Percentiles rank a stretch among this genome's conserved stretches.
Conservation (phyloP, 345 rosid genomes). For the Hirschfeldia incana region DNA sequence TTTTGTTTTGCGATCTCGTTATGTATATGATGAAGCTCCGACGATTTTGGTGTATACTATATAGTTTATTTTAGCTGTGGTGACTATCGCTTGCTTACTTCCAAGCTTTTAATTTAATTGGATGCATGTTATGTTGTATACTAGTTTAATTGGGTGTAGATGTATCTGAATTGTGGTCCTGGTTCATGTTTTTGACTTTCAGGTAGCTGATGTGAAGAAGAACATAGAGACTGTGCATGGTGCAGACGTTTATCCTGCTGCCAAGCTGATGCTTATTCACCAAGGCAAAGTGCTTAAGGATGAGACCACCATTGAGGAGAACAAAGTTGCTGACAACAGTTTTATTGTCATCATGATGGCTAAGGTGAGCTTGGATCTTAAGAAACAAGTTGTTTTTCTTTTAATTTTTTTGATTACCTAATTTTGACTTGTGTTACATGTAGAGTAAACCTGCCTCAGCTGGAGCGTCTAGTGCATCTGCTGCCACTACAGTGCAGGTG, state of each 20-base stretch:
- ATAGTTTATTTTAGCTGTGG: too few relatives aligned
- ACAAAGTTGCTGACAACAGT: conserved; percentile 68
- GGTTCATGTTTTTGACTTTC: not conserved
- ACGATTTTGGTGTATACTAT: too few relatives aligned
- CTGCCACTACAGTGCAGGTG: conserved; percentile 55
- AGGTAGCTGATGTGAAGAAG: conserved; percentile 81
- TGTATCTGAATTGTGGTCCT: not conserved
- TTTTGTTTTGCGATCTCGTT: too few relatives aligned
- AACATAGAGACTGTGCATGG: conserved; percentile 73
- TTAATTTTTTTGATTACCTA: not conserved
- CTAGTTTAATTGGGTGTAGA: too few relatives aligned
- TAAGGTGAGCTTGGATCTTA: conserved; percentile 51
- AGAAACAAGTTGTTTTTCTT: not conserved
- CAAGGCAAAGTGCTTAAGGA: conserved; percentile 89
- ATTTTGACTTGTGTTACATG: not conserved
- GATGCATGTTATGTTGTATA: not conserved
- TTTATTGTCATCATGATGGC: conserved; percentile 80
- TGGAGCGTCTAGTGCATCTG: conserved; percentile 56
- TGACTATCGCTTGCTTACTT: too few relatives aligned
- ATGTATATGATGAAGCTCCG: too few relatives aligned
- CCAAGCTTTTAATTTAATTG: too few relatives aligned
- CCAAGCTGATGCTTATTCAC: conserved; percentile 74
- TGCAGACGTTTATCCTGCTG: conserved; percentile 64
- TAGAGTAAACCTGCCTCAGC: conserved; percentile 63
- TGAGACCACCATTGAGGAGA: conserved; percentile 69